Evolutionary conservation across 1,284 basidiomycete genomes (phyloP), one percentile per base, ranked within the genome.

Genomic region (Irpex sp.): DNA sequence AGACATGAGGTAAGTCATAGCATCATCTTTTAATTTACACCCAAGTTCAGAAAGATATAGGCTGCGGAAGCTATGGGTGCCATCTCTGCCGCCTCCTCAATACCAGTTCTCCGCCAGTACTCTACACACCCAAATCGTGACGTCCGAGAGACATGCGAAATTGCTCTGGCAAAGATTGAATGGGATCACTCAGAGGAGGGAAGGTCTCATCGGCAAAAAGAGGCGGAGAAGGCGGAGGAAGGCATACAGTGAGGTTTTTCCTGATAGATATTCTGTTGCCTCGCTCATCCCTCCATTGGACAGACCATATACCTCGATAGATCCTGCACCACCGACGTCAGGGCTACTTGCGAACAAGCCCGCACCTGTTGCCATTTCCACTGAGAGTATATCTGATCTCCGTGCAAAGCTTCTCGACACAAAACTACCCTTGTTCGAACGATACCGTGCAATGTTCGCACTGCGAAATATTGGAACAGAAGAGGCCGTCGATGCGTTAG

Each of bases 61-160:
- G 96, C 97, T 23, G 97, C 97, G 18, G 97, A 99, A 78, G 96
- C 97, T 3, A 90, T 99, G 80, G 97, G 96, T 51, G 97, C 97
- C 1, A 94, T 99, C 59, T 94, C 91, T 7, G 81, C 85, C 19
- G 72, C 80, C 3, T 69, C 76, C 0, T 91, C 92, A 5, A 74
- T 96, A 18, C 84, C 88, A 2, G 73, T 95, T 36, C 81, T 99
- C 49, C 77, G 81, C 63, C 80, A 90, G 71, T 96, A 90, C 77
- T 74, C 91, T 35, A 74, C 80, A 63, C 93, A 96, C 76, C 72
- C 83, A 4, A 86, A 94, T 64, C 82, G 90, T 47, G 86, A 87
- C 49, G 94, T 99, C 1, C 84, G 95, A 48, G 97, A 99, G 79
- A 99, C 97, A 0, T 98, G 96, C 75, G 94, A 99, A 77, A 94